Evolutionary conservation across 2,329 filamentous ascomycete genomes (phyloP).

Genomic region (Pseudonectria buxi): DNA sequence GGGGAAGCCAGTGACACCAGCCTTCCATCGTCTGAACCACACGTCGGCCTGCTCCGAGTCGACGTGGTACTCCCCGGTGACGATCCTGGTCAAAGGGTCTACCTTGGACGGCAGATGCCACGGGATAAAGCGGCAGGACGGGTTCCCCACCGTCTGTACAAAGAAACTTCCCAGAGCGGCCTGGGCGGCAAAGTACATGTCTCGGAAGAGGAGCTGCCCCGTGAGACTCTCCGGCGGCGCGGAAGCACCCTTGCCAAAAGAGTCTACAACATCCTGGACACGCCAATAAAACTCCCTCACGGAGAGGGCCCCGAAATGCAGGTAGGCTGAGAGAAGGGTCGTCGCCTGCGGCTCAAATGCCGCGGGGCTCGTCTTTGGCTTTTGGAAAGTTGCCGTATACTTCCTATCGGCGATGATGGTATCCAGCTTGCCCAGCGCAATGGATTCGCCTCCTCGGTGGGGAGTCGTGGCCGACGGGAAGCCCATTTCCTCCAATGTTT

Average conservation of each 20-base stretch:
- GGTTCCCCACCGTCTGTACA: slow-evolving; percentile 58
- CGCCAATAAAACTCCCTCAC: slow-evolving; percentile 68
- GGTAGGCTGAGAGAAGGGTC: slow-evolving; percentile 63
- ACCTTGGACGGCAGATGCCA: slow-evolving; percentile 67
- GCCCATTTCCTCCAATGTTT: slow-evolving; percentile 64
- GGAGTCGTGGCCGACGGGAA: slow-evolving; percentile 58
- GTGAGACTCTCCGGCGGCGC: slow-evolving; percentile 61
- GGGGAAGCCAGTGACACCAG: slow-evolving; percentile 66
- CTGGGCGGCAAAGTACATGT: slow-evolving; percentile 80
- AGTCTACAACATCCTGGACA: slow-evolving; percentile 54
- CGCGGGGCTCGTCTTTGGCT: slow-evolving; percentile 68
- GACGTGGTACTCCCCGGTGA: slow-evolving; percentile 56
- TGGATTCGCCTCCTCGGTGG: slow-evolving; percentile 64
- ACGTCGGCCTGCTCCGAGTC: slow-evolving; percentile 55
- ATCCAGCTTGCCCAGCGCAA: slow-evolving; percentile 52
- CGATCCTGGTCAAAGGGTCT: slow-evolving; percentile 34
- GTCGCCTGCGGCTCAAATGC: slow-evolving; percentile 67
- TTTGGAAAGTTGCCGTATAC: slow-evolving; percentile 68
- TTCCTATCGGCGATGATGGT: slow-evolving; percentile 54
- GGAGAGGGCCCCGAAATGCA: slow-evolving; percentile 70
- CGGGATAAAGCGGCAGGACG: slow-evolving; percentile 65
- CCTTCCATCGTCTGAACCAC: slow-evolving; percentile 63
- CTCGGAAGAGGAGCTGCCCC: slow-evolving; percentile 68
- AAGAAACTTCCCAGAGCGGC: slow-evolving; percentile 59
- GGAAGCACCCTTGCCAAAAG: slow-evolving; percentile 50